Conservation (phyloP, 1,139 yeast genomes). For the Kazachstania sp. region DNA sequence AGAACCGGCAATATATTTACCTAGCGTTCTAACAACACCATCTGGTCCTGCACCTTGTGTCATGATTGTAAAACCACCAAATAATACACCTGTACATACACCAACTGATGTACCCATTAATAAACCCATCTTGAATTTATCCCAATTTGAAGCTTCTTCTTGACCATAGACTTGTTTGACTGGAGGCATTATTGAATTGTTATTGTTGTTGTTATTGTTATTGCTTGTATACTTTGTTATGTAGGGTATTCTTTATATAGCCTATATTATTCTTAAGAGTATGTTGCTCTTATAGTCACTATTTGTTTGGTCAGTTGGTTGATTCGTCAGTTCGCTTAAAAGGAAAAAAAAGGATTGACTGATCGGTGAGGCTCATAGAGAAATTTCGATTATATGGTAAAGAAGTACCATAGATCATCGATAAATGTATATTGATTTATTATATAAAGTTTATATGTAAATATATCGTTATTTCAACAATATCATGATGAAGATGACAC, state of each 20-base stretch:
- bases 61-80: slow-evolving; percentile 86
- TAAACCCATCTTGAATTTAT: slow-evolving; percentile 96
- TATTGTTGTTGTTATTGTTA: too few relatives aligned
- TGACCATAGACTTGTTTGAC: slow-evolving; percentile 65
- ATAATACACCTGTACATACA: slow-evolving; percentile 87
- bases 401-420: too few relatives aligned
- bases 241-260: neutral
- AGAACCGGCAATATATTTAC: slow-evolving; percentile 93
- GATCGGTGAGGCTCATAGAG: too few relatives aligned
- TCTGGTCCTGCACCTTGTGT: slow-evolving; percentile 98
- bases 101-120: slow-evolving; percentile 97
- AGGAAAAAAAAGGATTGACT: too few relatives aligned
- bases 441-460: too few relatives aligned
- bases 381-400: too few relatives aligned
- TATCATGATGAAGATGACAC: too few relatives aligned
- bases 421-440: too few relatives aligned
- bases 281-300: too few relatives aligned
- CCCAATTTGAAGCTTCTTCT: slow-evolving; percentile 84
- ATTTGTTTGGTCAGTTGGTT: too few relatives aligned
- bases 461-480: too few relatives aligned
- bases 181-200: slow-evolving; percentile 58
- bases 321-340: too few relatives aligned
- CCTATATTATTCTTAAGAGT: neutral
- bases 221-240: neutral
- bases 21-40: slow-evolving; percentile 92